Percentiles rank a stretch among this genome's conserved stretches.
phyloP scores from a whole-genome alignment of 371 early-diverging fungal species.

The Rhizomucor pusillus region DNA sequence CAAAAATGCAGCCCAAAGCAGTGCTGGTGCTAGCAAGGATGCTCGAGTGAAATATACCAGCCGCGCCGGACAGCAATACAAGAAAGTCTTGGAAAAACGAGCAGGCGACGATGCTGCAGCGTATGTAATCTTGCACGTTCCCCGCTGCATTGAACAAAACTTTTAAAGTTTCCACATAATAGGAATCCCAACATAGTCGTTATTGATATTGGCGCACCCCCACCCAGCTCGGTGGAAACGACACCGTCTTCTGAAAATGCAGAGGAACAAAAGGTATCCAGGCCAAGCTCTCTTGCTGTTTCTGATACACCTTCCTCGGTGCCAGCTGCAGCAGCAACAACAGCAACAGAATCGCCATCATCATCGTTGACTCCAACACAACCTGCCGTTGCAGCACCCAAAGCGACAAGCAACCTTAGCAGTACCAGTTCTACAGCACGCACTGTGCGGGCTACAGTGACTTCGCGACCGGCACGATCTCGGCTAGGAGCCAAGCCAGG shows the following conservation, averaged over 20 bases:
- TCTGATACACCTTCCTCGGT: too few relatives aligned
- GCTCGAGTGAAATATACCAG: conserved; percentile 84
- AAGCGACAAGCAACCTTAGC: conserved; percentile 7
- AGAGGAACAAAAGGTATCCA: conserved; percentile 2
- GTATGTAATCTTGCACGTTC: conserved; percentile 32
- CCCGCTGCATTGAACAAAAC: neutral
- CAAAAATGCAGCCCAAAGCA: conserved; percentile 49
- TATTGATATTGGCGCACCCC: conserved; percentile 25
- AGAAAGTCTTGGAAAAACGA: conserved; percentile 73
- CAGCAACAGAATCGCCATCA: conserved; percentile 11
- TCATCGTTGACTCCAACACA: conserved; percentile 24
- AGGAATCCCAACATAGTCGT: conserved; percentile 38
- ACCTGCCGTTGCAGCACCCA: conserved; percentile 22
- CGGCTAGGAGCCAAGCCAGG: conserved; percentile 57
- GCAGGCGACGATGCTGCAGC: conserved; percentile 73
- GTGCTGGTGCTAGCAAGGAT: conserved; percentile 56
- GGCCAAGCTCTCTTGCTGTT: too few relatives aligned
- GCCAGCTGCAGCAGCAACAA: neutral
- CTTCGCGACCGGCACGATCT: conserved; percentile 36
- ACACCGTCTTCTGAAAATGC: conserved; percentile 9
- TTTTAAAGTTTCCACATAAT: neutral
- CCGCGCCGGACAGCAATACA: conserved; percentile 78
- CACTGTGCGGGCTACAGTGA: conserved; percentile 23
- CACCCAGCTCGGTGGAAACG: neutral
- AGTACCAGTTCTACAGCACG: conserved; percentile 13